Evolutionary conservation across 768 basidiomycete species (phyloP), one percentile per base, ranked within the genome.

Genomic region (Boletus vermiculosoides): DNA sequence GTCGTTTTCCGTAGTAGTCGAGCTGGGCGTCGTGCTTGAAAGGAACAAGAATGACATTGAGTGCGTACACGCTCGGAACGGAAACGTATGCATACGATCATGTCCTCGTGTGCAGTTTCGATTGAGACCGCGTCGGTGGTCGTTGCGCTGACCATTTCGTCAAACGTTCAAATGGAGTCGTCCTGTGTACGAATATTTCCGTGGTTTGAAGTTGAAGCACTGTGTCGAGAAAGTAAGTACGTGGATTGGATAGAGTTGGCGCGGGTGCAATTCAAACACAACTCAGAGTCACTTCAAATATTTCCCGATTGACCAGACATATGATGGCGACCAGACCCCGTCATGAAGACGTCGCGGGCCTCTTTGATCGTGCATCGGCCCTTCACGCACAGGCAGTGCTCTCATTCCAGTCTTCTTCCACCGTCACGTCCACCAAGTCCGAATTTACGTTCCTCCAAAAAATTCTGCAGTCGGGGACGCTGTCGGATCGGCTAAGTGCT

Each of bases 41-140:
- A 36, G 28, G 30, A n/a, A 51, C 6, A 34, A 23, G 45, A 54
- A 34, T 22, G 46, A 30, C 16, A 36, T 22, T 39, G 40, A 44
- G 22, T 46, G 37, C 36, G 31, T 34, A 28, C 13, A 23, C 20
- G 15, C 23, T 6, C 11, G 8, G 3, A 28, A 37, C 10, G 2
- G 15, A 10, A 30, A 45, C 20, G 25, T 13, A 30, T 31, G 34
- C 55, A 76, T 74, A 97, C 96, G 63, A 98, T 98, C 93, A 98
- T 97, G 75, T 98, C 97, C 73, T 96, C 93, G 71, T 99, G 96
- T 16, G 88, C 86, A 1, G 96, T 98, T 74, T 99, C 96, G 48
- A 99, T 89, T 54, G 85, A 90, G 56, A 90, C 82, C 20, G 88
- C 87, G 61, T 90, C 87, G 28, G 83, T 81, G 20, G 77, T 78